These are phyloP conservation scores for Suhomyces kunorum DNA, from an alignment of 1,139 yeast genomes.

Conservation along the genomic window DNA sequence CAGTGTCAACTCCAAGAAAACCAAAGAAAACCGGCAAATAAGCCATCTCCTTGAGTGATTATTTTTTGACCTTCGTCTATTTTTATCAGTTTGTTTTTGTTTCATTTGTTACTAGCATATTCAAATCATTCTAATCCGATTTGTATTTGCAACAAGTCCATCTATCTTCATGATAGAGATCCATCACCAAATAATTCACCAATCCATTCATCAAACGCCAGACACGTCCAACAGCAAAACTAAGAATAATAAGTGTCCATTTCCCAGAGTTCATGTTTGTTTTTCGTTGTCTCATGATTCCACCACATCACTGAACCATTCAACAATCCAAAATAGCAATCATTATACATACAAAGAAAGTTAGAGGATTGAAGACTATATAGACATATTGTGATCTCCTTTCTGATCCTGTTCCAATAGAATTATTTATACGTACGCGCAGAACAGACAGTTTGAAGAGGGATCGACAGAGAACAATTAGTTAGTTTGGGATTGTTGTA, in stretches of 20 bases:
- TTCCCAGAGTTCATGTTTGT: slow-evolving; percentile 9
- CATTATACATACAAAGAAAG: slow-evolving; percentile 14
- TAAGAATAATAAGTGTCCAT: slow-evolving; percentile 7
- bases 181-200: slow-evolving; percentile 4
- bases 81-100: slow-evolving; percentile 8
- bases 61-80: slow-evolving; percentile 3
- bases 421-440: slow-evolving; percentile 11
- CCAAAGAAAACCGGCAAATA: slow-evolving; percentile 64
- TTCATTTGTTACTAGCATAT: slow-evolving; percentile 7
- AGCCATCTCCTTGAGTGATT: slow-evolving; percentile 4
- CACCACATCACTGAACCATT: slow-evolving; percentile 1
- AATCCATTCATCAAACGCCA: slow-evolving; percentile 4
- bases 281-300: slow-evolving; percentile 8
- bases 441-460: slow-evolving; percentile 3
- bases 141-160: slow-evolving; percentile 8
- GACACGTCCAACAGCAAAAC: slow-evolving; percentile 9
- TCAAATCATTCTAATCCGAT: slow-evolving; percentile 1
- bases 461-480: slow-evolving; percentile 2
- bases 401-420: slow-evolving; percentile 8
- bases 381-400: slow-evolving; percentile 10
- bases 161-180: slow-evolving; percentile 5
- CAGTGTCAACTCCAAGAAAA: slow-evolving; percentile 70
- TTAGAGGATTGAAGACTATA: slow-evolving; percentile 10
- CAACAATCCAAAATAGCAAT: slow-evolving; percentile 7
- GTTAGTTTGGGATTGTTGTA: slow-evolving; percentile 7